These are phyloP conservation scores for Colletotrichum trifolii DNA, from an alignment of 2,329 filamentous ascomycete species.

Conservation along the genomic window DNA sequence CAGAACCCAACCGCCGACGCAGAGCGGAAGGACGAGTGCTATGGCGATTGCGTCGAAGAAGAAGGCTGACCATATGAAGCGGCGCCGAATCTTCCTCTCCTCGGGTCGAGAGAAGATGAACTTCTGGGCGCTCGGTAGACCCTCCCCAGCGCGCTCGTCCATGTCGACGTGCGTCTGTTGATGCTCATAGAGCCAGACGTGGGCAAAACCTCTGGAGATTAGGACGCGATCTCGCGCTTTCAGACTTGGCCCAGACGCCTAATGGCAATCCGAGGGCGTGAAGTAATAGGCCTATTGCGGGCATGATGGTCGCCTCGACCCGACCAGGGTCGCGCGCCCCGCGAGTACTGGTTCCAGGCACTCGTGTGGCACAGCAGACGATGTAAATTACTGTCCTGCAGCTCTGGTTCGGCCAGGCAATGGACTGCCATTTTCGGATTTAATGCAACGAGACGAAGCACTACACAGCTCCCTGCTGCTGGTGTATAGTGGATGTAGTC, in stretches of 20 bases:
- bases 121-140: constrained; percentile 12
- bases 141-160: constrained; percentile 11
- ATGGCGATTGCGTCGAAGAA: constrained; percentile 19
- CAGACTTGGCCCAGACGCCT: not conserved
- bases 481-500: too few relatives aligned
- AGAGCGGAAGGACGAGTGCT: constrained; percentile 17
- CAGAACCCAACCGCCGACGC: constrained; percentile 22
- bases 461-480: too few relatives aligned
- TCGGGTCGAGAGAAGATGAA: constrained; percentile 21
- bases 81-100: constrained; percentile 20
- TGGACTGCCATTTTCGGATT: constrained; percentile 12
- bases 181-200: not conserved
- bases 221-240: not conserved
- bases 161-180: not conserved
- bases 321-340: not conserved
- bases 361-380: constrained; percentile 8
- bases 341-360: not conserved
- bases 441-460: not conserved
- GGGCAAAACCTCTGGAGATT: not conserved
- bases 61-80: constrained; percentile 1
- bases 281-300: not conserved
- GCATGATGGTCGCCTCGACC: not conserved
- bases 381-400: constrained; percentile 7
- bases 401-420: not conserved
- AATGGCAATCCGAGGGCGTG: not conserved